Conservation (phyloP, 108 stramenopile species). For the Conticribra weissflogii region DNA sequence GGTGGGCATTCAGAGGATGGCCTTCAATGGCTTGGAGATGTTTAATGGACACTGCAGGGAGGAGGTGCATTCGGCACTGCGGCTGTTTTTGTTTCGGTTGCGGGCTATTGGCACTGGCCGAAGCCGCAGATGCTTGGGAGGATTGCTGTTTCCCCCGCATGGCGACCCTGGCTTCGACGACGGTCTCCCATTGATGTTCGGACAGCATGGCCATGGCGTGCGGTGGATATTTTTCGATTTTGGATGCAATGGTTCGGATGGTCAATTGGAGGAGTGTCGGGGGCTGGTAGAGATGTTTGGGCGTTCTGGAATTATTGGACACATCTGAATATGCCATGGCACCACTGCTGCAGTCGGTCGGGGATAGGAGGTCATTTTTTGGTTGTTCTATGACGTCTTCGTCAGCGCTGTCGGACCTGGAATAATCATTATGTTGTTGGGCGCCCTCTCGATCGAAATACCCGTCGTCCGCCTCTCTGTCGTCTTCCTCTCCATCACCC, state of each 20-base stretch:
- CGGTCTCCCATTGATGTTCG: constrained; percentile 40
- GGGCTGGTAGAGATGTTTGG: not conserved
- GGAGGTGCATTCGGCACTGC: not conserved
- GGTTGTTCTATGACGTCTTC: not conserved
- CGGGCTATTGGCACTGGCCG: too few species aligned
- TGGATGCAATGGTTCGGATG: constrained; percentile 19
- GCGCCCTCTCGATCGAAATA: not conserved
- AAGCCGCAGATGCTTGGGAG: too few species aligned
- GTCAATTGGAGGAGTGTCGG: constrained; percentile 33
- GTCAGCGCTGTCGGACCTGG: constrained; percentile 1
- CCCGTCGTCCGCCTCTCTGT: constrained; percentile 5
- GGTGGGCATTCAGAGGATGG: constrained; percentile 23
- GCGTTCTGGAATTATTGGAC: too few species aligned
- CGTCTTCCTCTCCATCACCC: not conserved
- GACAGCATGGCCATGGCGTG: constrained; percentile 25
- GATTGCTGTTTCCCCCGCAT: not conserved
- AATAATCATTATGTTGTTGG: not conserved
- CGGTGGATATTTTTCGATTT: constrained; percentile 37
- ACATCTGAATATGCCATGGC: too few species aligned
- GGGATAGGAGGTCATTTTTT: not conserved
- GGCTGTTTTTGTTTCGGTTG: not conserved
- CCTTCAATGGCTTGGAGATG: constrained; percentile 24
- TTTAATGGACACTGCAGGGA: constrained; percentile 31
- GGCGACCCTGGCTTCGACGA: constrained; percentile 18
- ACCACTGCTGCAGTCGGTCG: not conserved